Base-by-base conservation (phyloP, 192 early-diverging fungal genomes). In the Endogone sp. region DNA sequence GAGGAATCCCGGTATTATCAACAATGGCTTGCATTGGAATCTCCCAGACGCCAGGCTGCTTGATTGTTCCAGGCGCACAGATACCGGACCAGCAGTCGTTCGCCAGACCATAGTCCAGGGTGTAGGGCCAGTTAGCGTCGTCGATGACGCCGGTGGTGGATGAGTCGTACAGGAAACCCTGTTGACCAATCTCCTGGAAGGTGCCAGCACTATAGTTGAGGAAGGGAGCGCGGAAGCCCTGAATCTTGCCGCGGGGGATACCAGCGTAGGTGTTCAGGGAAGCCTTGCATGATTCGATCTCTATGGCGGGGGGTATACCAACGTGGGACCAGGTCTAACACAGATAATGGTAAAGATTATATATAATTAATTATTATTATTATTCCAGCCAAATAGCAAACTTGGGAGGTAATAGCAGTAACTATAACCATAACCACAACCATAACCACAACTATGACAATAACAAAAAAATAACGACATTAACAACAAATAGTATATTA, bases 221-320 rank as follows among this genome's bases (percentile, higher is more conserved):
- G 79, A 86, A 86, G 26, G 89, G 89, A 32, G 87, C 82, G 60
- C 89, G 85, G 78, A 89, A 90, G 25, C 89, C 89, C 22, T 56
- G 71, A 29, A 90, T 72, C 60, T 88, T 85, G 31, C 70, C 79
- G 57, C 76, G 71, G 2, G 88, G 88, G 22, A 90, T 73, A 70
- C 88, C 88, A 22, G 81, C 73, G 70, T 82, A 90, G n/a, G 80
- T 76, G 22, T 81, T 79, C 25, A 90, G 70, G 66, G 77, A 76
- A 6, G 56, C 64, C 28, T 56, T 60, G 32, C 76, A 71, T 27
- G 81, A 76, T n/a, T 61, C 29, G 24, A 85, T 85, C 72, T 85
- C 83, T 29, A 65, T n/a, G n/a, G 72, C 58, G 44, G 76, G 74
- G 4, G 77, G 77, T 6, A 63, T 58, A 62, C 72, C 77, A 29